Conservation (phyloP, 1,284 basidiomycete genomes). For the Papiliotrema nemorosa region DNA sequence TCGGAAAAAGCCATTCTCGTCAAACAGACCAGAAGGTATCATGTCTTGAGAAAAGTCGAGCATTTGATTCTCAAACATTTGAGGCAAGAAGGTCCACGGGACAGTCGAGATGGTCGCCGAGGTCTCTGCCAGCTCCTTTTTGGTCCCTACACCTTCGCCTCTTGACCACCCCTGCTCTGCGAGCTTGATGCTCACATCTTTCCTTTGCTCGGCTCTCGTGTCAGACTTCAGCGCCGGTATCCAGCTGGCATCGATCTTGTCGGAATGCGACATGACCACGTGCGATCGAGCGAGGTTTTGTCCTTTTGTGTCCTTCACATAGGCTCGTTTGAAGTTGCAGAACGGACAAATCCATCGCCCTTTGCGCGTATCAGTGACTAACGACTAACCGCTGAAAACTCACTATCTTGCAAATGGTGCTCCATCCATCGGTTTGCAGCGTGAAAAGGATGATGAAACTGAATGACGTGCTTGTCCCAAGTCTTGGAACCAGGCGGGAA, state of each 20-base stretch:
- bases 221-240: not conserved
- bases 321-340: not conserved
- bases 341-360: not conserved
- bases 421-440: not conserved
- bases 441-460: not conserved
- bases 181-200: too few relatives aligned
- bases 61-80: too few relatives aligned
- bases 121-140: too few relatives aligned
- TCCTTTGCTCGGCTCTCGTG: not conserved
- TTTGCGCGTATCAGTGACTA: not conserved
- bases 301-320: not conserved
- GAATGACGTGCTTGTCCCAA: not conserved
- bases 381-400: not conserved
- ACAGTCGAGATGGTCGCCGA: too few relatives aligned
- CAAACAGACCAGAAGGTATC: too few relatives aligned
- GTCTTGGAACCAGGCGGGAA: not conserved
- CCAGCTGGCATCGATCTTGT: not conserved
- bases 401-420: not conserved
- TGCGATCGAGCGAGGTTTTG: not conserved
- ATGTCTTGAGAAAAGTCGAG: too few relatives aligned
- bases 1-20: too few relatives aligned
- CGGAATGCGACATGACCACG: not conserved
- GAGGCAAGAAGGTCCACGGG: too few relatives aligned
- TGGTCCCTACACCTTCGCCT: too few relatives aligned
- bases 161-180: too few relatives aligned